Conservation (phyloP, 352 stramenopile species). For the Pythium rhizo-oryzae region DNA sequence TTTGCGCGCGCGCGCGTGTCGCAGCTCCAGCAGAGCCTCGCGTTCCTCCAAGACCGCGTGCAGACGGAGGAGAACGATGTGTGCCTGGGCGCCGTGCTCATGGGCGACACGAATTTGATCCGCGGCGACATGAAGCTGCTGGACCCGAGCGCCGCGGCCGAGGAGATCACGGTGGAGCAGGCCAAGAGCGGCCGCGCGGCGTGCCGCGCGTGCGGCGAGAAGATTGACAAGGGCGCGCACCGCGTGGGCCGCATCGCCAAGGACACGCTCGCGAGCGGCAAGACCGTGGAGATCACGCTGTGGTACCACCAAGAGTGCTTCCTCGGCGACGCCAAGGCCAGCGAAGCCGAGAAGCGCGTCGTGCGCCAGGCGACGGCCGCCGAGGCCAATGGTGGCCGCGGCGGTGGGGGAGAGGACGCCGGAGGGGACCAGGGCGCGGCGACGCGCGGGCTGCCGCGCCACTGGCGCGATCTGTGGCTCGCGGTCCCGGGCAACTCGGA, state of each 20-base stretch:
- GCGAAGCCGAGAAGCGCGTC: constrained; percentile 45
- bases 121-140: constrained; percentile 61
- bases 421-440: constrained; percentile 19
- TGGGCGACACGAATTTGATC: constrained; percentile 79
- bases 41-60: constrained; percentile 48
- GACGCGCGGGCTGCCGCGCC: constrained; percentile 48
- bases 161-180: constrained; percentile 53
- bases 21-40: constrained; percentile 63
- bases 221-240: constrained; percentile 47
- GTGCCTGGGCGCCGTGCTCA: constrained; percentile 69
- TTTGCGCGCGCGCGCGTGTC: constrained; percentile 44
- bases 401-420: constrained; percentile 12
- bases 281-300: constrained; percentile 47
- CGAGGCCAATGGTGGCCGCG: neutral
- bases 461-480: constrained; percentile 78
- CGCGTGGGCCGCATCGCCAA: constrained; percentile 62
- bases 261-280: constrained; percentile 46
- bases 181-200: constrained; percentile 56
- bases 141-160: constrained; percentile 38
- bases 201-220: constrained; percentile 50
- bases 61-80: constrained; percentile 3
- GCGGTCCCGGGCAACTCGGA: constrained; percentile 66
- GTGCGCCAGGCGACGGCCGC: constrained; percentile 15
- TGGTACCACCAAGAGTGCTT: constrained; percentile 73
- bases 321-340: constrained; percentile 26